Evolutionary conservation across 2,329 filamentous ascomycete species (phyloP), one percentile per base, ranked within the genome.

Genomic region (Kalmusia sp.): DNA sequence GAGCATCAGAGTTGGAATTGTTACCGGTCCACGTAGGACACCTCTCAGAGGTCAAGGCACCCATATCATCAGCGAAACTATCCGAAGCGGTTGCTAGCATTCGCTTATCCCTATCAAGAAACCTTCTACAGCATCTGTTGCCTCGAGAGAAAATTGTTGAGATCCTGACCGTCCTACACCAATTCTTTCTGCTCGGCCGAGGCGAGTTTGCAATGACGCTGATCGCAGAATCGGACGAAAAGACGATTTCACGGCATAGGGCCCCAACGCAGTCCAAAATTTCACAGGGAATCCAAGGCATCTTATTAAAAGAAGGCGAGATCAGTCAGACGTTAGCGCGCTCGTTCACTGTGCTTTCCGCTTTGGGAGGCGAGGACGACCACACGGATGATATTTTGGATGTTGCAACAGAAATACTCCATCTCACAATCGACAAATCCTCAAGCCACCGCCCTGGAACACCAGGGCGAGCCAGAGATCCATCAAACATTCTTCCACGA

Each of bases 121-220:
- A 92, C 28, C 89, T 90, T 0, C 79, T 98, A 3, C 92, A 93
- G 47, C 88, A 90, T 65, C 80, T 98, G 0, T 76, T 99, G 3
- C 95, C 95, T 0, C 78, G 92, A 5, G 81, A 84, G 9, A 89
- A 86, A 63, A 92, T 96, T 3, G 78, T 91, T 5, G 88, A 95
- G 59, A 86, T 90, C 44, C 79, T 98, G 12, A 85, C 86, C 24
- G 80, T 97, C 7, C 80, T 97, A 1, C 84, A 93, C 41, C 88
- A 95, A 51, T 97, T 96, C 75, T 91, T 97, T 62, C 82, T 99
- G 2, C 82, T 99, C 0, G 89, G 90, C 1, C 85, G 91, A 28
- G 93, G 93, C 47, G 95, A 98, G 71, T 99, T 99, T 71, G 92
- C 93, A 17, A 87, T 95, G 75, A 88, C 90, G 0, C 76, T 99